phyloP scores from a whole-genome alignment of 148 eudicot genomes.

The Rhododendron ferrugineum region DNA sequence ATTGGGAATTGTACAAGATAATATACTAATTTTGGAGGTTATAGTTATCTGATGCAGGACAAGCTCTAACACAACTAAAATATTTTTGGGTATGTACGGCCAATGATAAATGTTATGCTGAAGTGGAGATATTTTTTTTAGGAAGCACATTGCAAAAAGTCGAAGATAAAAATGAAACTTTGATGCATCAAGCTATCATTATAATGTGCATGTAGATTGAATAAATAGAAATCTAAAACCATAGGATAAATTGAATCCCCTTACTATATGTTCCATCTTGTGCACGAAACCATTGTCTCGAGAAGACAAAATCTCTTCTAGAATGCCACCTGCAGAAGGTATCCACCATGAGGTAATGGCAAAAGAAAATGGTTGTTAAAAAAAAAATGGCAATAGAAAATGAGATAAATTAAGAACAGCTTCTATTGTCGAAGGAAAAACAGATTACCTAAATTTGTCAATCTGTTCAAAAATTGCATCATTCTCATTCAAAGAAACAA shows the following conservation, averaged over 20 bases:
- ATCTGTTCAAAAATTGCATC: background rate
- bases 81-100: background rate
- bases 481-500: background rate
- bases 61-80: background rate
- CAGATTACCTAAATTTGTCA: background rate
- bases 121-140: background rate
- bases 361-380: background rate
- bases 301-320: conserved; percentile 83
- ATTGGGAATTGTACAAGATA: too few relatives aligned
- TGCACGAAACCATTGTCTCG: conserved; percentile 90
- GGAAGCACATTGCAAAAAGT: background rate
- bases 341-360: background rate
- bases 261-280: conserved; percentile 97
- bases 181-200: background rate
- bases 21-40: background rate
- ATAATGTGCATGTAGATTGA: background rate
- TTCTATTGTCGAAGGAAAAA: background rate
- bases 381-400: background rate
- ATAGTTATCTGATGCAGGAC: background rate
- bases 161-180: background rate
- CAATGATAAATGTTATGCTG: background rate
- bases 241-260: conserved; percentile 17
- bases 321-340: conserved; percentile 64
- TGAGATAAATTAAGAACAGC: background rate
- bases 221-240: background rate